A percentile compares a stretch with the other conserved stretches of the same genome.
These are phyloP conservation scores for Yarrowia sp. DNA, from an alignment of 805 yeast genomes.

Conservation along the genomic window DNA sequence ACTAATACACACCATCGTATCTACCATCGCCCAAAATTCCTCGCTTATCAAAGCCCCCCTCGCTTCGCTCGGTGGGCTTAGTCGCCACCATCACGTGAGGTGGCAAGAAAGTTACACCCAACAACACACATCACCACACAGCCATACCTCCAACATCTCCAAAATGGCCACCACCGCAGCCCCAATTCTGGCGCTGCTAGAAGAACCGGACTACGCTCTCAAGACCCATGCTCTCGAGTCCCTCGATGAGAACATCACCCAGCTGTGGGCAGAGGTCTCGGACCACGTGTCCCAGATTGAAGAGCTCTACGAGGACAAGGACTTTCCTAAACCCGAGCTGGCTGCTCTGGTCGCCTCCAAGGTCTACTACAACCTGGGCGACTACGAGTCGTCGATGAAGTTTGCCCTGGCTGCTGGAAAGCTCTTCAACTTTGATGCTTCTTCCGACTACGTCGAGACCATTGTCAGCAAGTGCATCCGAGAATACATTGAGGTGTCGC, in stretches of 20 bases:
- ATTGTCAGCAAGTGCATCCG: constrained; percentile 91
- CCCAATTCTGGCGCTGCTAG: constrained; percentile 83
- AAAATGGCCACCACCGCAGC: constrained; percentile 78
- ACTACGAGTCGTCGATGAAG: constrained; percentile 84
- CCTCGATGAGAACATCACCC: constrained; percentile 78
- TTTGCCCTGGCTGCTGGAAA: constrained; percentile 84
- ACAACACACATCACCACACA: neutral
- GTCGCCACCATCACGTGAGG: constrained; percentile 3
- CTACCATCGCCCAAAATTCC: neutral
- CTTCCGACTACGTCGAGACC: constrained; percentile 87
- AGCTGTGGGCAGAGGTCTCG: constrained; percentile 96
- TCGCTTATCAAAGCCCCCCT: neutral
- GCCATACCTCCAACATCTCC: neutral
- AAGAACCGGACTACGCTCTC: constrained; percentile 73
- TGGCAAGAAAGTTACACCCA: constrained; percentile 11
- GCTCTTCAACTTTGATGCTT: constrained; percentile 69
- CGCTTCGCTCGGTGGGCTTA: neutral
- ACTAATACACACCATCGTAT: no score
- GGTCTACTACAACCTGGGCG: constrained; percentile 88
- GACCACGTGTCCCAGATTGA: constrained; percentile 85
- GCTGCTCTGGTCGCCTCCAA: constrained; percentile 94
- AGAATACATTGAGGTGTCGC: constrained; percentile 67
- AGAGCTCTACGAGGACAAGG: constrained; percentile 81
- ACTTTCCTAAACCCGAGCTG: constrained; percentile 69
- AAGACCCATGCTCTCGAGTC: constrained; percentile 83